Percentiles rank a stretch among this genome's conserved stretches.
Evolutionary conservation across 2,329 filamentous ascomycete genomes (phyloP).

Genomic region (Alternaria sp.): DNA sequence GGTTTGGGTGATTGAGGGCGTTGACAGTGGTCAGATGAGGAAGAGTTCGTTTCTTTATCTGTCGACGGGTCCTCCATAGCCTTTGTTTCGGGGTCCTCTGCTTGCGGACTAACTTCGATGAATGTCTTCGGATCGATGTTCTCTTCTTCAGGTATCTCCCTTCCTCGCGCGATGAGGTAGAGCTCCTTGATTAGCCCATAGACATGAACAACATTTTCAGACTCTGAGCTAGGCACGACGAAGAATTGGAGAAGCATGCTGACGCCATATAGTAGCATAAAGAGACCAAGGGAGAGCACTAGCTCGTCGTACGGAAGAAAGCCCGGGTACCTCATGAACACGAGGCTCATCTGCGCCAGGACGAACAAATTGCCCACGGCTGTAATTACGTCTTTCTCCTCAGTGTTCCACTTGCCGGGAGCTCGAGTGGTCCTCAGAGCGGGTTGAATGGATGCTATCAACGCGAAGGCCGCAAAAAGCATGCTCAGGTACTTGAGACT

Average conservation of each 20-base stretch:
- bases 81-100: not conserved
- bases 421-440: not conserved
- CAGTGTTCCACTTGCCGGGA: too few species aligned
- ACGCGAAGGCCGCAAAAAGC: too few species aligned
- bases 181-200: slow-evolving; percentile 3
- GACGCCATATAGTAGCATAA: not conserved
- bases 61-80: not conserved
- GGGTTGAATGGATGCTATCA: too few species aligned
- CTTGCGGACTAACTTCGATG: not conserved
- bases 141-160: not conserved
- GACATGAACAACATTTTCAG: not conserved
- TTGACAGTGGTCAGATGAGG: not conserved
- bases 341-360: not conserved
- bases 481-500: too few species aligned
- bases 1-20: not conserved
- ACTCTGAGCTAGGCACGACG: not conserved
- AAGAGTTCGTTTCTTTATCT: not conserved
- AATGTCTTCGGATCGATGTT: not conserved
- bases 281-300: not conserved
- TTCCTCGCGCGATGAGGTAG: not conserved
- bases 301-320: not conserved
- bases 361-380: not conserved
- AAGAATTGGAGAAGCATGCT: slow-evolving; percentile 10
- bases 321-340: not conserved
- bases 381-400: not conserved